Percentiles rank a stretch among this genome's conserved stretches.
phyloP scores from a whole-genome alignment of 768 basidiomycete species.

The Auricularia sp. region DNA sequence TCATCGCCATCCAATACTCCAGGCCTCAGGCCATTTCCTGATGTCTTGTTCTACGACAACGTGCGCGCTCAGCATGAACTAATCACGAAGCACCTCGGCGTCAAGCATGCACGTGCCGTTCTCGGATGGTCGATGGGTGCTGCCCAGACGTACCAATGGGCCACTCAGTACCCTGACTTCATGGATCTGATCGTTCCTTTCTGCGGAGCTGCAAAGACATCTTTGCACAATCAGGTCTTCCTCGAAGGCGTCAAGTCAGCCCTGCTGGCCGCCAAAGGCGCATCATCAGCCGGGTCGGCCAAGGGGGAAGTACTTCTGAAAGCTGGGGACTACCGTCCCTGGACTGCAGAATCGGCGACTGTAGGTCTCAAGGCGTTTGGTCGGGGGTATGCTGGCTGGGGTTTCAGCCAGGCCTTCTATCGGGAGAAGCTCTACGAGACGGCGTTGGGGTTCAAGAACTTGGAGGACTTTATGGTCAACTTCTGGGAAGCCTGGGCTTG shows the following conservation, averaged over 20 bases:
- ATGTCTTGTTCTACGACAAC: not conserved
- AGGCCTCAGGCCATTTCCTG: not conserved
- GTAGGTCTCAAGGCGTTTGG: not conserved
- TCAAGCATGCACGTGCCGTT: not conserved
- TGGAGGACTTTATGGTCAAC: constrained; percentile 5
- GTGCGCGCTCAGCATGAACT: not conserved
- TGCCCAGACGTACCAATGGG: constrained; percentile 5
- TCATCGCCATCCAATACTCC: constrained; percentile 2
- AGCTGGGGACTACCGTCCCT: not conserved
- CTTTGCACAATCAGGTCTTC: constrained; percentile 3
- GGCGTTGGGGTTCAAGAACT: not conserved
- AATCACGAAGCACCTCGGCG: not conserved
- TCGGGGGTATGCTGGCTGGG: not conserved
- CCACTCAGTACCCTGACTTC: constrained; percentile 2
- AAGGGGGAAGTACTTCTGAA: not conserved
- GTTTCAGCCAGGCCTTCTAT: not conserved
- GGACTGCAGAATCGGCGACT: not conserved
- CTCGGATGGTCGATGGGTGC: constrained; percentile 4
- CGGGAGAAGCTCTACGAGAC: not conserved
- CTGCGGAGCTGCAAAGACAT: not conserved
- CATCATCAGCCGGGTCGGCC: not conserved
- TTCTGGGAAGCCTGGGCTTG: constrained; percentile 1
- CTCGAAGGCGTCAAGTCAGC: constrained; percentile 4
- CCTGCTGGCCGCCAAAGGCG: not conserved
- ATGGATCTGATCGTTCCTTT: constrained; percentile 1